Evolutionary conservation across 2,329 filamentous ascomycete genomes (phyloP), one percentile per base, ranked within the genome.

Genomic region (Penicillium sp.): DNA sequence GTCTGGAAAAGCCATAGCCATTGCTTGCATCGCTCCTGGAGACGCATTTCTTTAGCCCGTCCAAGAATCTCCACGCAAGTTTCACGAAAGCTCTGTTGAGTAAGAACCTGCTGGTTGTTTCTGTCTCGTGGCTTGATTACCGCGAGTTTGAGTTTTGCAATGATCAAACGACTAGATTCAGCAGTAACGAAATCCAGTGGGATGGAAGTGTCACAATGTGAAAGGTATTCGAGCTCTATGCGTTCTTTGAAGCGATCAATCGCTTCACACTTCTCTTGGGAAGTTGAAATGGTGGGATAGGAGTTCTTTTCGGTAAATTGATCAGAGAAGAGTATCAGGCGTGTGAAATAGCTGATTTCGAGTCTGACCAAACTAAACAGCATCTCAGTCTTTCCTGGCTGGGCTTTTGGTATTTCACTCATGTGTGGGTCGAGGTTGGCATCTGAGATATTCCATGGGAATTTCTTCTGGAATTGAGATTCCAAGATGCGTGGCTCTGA

Each of bases 1-100:
- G 43, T 59, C 44, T 61, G 59, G n/a, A 62, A 57, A 12, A 53
- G 42, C 62, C 62, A 65, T 3, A 60, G 36, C 61, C 59, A 63
- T 16, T 50, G 51, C 29, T 42, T 49, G 2, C 54, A 51, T 1
- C 47, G 55, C 26, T 61, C 56, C 39, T 59, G 53, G 4, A 39
- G 26, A 23, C 57, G 47, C 6, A 66, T 38, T 2, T 16, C 36
- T 6, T 47, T 43, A 7, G 60, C 50, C 24, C 56, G 50, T 16
- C 58, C 50, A 7, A 65, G 51, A 9, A 65, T 49, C 13, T 62
- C 57, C 10, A 53, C 45, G 21, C 61, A 63, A 12, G 49, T 44
- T 1, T 33, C 29, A 2, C 51, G 42, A 24, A 53, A 56, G 15
- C 41, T 47, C 4, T 42, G 33, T 21, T 49, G 46, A 10, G 36